Percentiles rank a stretch among this genome's conserved stretches.
Evolutionary conservation across 192 early-diverging fungal genomes (phyloP).

Genomic region (Chytriomyces hyalinus): DNA sequence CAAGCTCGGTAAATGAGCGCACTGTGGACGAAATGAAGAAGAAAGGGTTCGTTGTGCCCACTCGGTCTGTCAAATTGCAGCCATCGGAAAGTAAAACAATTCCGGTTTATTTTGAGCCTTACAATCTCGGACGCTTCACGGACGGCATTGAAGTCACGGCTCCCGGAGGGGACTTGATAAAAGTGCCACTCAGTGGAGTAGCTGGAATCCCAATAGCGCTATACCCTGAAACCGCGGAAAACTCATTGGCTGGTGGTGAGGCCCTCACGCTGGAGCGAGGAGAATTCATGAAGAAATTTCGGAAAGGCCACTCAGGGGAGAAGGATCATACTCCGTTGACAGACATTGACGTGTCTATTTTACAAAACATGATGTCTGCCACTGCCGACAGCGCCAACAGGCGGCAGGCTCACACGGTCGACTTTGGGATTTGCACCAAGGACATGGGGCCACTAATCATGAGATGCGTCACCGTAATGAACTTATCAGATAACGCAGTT

Average conservation of each 20-base stretch:
- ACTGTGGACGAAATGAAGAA: conserved; percentile 32
- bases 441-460: conserved; percentile 26
- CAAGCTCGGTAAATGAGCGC: conserved; percentile 5
- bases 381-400: conserved; percentile 49
- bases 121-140: conserved; percentile 50
- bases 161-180: conserved; percentile 61
- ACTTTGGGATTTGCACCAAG: conserved; percentile 58
- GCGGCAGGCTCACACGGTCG: conserved; percentile 57
- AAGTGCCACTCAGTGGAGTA: conserved; percentile 51
- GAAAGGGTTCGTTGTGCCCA: conserved; percentile 46
- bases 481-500: conserved; percentile 51
- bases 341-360: conserved; percentile 51
- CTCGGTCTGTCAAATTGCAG: conserved; percentile 45
- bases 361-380: conserved; percentile 62
- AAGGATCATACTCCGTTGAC: conserved; percentile 50
- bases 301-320: conserved; percentile 34
- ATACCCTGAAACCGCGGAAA: conserved; percentile 58
- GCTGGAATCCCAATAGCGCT: conserved; percentile 65
- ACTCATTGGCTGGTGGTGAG: conserved; percentile 53
- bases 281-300: conserved; percentile 60
- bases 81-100: conserved; percentile 53
- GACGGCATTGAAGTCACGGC: conserved; percentile 56
- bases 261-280: conserved; percentile 60
- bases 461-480: conserved; percentile 64
- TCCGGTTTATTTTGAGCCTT: conserved; percentile 57